Conservation (phyloP, 164 flowering plant species). For the Pachysandra terminalis region DNA sequence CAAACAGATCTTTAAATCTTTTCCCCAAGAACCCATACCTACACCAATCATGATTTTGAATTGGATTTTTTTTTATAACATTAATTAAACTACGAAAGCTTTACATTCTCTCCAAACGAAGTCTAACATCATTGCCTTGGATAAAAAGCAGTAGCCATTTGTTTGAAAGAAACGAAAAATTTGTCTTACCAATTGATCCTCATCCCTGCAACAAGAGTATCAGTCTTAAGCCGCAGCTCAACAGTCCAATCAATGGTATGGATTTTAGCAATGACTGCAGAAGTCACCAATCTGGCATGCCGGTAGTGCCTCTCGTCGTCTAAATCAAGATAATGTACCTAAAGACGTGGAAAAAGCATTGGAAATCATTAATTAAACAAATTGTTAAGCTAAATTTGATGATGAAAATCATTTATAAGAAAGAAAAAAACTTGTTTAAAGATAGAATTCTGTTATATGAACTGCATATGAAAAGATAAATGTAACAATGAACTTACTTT, state of each 20-base stretch:
- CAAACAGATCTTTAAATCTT: conserved; percentile 40
- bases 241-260: conserved; percentile 62
- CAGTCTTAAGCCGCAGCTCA: conserved; percentile 40
- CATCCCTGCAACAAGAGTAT: conserved; percentile 43
- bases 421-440: too few species aligned
- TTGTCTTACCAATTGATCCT: conserved; percentile 38
- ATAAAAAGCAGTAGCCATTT: neutral
- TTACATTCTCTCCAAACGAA: too few species aligned
- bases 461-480: too few species aligned
- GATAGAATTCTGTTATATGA: too few species aligned
- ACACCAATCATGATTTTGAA: neutral
- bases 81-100: neutral
- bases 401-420: neutral
- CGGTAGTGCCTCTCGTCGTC: conserved; percentile 43
- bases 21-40: conserved; percentile 61
- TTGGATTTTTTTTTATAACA: neutral
- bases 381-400: neutral
- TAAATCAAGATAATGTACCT: conserved; percentile 35
- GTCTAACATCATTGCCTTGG: neutral
- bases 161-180: neutral
- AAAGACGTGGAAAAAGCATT: neutral
- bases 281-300: conserved; percentile 47
- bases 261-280: conserved; percentile 53
- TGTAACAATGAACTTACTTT: conserved; percentile 35
- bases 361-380: neutral